Evolutionary conservation across 805 yeast species (phyloP), one percentile per base, ranked within the genome.

Genomic region (Brettanomyces anomalus): DNA sequence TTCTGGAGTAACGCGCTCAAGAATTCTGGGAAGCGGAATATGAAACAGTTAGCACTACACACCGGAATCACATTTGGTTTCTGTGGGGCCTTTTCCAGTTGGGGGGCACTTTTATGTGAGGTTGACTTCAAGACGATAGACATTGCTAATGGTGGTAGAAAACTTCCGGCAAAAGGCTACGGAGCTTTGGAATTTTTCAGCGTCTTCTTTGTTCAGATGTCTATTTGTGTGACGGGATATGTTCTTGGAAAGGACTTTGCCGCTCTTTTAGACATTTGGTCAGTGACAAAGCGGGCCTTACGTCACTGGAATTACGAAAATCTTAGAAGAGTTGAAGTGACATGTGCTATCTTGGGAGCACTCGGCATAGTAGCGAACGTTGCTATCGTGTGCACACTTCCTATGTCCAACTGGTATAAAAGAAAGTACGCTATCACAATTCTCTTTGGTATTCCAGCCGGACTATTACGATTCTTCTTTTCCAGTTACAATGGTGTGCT

Each of bases 61-160:
- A 63, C 68, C 2, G 87, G 85, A 0, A 48, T 85, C 6, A 76
- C 89, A 0, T 77, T 88, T 0, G 97, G 96, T 0, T 79, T 77
- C 53, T 86, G 95, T 61, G 97, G 97, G 0, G 70, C 87, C 0
- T 65, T 81, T 34, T 83, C 95, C 1, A 82, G 95, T 1, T 85
- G 85, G 52, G 80, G 95, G 3, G 66, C 87, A 0, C 62, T 80
- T 45, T 64, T 82, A 2, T 52, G 76, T 5, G 85, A 80, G 47
- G 57, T 74, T 2, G 79, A 80, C 50, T 55, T 66, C 18, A 61
- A 64, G 44, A 64, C 81, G 5, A 67, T 79, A 1, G 68, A 76
- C 51, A 37, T 55, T 11, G 57, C 68, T 4, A 47, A 51, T 16
- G 50, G 44, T 3, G 39, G 28, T 15, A 19, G 46, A 50, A 46